Percentiles rank a stretch among this genome's conserved stretches.
Evolutionary conservation across 2,329 filamentous ascomycete genomes (phyloP).

Genomic region (Lasiodiplodia sp.): DNA sequence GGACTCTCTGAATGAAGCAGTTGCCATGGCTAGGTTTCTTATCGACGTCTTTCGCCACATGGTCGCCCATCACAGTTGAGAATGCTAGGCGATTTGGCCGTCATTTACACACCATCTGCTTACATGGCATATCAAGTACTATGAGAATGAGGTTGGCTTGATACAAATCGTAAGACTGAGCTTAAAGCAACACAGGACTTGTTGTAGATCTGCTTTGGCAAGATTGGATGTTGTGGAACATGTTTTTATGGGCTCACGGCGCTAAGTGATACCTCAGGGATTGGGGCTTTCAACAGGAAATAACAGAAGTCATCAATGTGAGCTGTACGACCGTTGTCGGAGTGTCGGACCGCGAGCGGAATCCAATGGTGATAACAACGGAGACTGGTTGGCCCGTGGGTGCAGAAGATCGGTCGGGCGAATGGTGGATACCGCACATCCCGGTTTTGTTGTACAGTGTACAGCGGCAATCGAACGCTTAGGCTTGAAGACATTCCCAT

Average conservation of each 20-base stretch:
- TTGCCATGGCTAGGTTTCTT: no score
- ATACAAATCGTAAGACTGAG: no score
- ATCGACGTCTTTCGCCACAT: no score
- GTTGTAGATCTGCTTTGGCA: neutral
- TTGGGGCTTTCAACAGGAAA: neutral
- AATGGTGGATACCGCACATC: neutral
- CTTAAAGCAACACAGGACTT: no score
- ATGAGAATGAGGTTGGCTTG: no score
- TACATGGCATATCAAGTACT: no score
- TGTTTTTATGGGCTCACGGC: neutral
- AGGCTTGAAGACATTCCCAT: neutral
- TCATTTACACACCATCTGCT: no score
- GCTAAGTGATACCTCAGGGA: neutral
- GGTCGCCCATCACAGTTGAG: no score
- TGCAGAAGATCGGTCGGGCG: neutral
- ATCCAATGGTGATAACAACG: neutral
- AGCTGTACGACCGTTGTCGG: slow-evolving; percentile 1
- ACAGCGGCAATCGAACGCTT: neutral
- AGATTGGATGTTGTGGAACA: neutral
- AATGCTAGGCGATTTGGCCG: no score
- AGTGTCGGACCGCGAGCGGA: neutral
- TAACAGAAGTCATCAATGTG: neutral
- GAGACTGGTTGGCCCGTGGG: neutral
- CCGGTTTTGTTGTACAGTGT: neutral
- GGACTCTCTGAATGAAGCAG: no score